These are phyloP conservation scores for Allantophomopsis cytisporea DNA, from an alignment of 2,329 filamentous ascomycete genomes.

Conservation along the genomic window DNA sequence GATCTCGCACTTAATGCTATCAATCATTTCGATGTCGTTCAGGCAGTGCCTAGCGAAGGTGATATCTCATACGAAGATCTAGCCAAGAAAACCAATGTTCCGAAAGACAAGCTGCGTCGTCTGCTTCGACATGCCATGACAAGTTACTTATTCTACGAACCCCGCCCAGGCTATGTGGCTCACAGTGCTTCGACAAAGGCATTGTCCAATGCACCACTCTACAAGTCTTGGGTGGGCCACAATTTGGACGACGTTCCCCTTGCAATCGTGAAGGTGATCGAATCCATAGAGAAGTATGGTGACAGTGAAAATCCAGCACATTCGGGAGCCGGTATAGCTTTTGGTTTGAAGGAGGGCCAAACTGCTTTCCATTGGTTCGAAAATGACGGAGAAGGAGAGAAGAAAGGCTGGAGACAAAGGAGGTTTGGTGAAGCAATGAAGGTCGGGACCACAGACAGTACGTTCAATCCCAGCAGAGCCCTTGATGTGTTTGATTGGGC, in stretches of 20 bases:
- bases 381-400: no score
- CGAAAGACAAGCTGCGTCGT: conserved; percentile 1
- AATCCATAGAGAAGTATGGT: no score
- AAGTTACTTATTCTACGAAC: conserved; percentile 14
- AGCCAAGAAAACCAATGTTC: conserved; percentile 2
- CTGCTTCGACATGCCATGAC: conserved; percentile 6
- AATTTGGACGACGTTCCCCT: not conserved
- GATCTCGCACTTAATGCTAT: conserved; percentile 12
- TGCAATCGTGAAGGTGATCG: no score
- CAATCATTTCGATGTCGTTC: conserved; percentile 7
- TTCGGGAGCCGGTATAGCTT: no score
- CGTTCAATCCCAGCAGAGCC: no score
- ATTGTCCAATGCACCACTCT: conserved; percentile 17
- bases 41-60: conserved; percentile 3
- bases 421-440: not conserved
- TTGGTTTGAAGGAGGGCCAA: no score
- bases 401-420: not conserved
- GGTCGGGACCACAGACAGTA: not conserved
- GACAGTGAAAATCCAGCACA: no score
- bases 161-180: conserved; percentile 2
- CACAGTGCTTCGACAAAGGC: conserved; percentile 24
- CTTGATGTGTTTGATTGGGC: conserved; percentile 10
- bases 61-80: conserved; percentile 6
- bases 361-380: no score
- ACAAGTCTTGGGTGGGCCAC: conserved; percentile 14